Percentiles rank a stretch among this genome's conserved stretches.
Evolutionary conservation across 2,329 filamentous ascomycete species (phyloP).

Genomic region (Arthrobotrys musiformis): DNA sequence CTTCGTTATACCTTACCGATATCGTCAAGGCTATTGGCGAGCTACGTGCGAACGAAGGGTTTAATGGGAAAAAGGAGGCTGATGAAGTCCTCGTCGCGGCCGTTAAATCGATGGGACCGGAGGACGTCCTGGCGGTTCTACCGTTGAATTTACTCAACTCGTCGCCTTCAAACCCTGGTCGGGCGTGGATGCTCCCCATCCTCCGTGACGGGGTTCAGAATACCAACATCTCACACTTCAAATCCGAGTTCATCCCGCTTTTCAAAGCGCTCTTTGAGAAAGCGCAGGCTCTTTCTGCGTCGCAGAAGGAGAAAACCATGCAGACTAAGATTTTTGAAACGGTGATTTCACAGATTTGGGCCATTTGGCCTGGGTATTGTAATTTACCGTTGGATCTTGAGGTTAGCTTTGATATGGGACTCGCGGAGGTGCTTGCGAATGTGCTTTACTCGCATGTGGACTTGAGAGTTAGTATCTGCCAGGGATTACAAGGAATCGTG

Average conservation of each 20-base stretch:
- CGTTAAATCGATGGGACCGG: constrained; percentile 88
- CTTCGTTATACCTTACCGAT: constrained; percentile 79
- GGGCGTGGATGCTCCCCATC: constrained; percentile 94
- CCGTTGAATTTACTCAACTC: constrained; percentile 86
- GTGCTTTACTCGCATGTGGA: constrained; percentile 92
- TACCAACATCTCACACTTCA: constrained; percentile 86
- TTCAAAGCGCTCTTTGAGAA: constrained; percentile 82
- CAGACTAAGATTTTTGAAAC: constrained; percentile 98
- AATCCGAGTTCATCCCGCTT: constrained; percentile 83
- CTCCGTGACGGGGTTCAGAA: constrained; percentile 90
- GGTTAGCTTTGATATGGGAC: constrained; percentile 81
- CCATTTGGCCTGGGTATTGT: constrained; percentile 91
- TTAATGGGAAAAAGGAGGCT: constrained; percentile 92
- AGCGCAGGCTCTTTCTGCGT: constrained; percentile 77
- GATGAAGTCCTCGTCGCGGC: constrained; percentile 90
- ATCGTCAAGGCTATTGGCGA: constrained; percentile 85
- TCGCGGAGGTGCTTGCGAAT: constrained; percentile 91
- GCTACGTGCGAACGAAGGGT: constrained; percentile 85
- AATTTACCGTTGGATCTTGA: constrained; percentile 84
- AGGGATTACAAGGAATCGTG: constrained; percentile 83
- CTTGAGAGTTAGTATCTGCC: constrained; percentile 86
- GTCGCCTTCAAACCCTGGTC: constrained; percentile 78
- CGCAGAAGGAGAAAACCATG: constrained; percentile 83
- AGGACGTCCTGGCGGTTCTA: constrained; percentile 81
- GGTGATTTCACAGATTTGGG: constrained; percentile 94